These are phyloP conservation scores for Tulasnella sp. DNA, from an alignment of 768 basidiomycete genomes.

Conservation along the genomic window DNA sequence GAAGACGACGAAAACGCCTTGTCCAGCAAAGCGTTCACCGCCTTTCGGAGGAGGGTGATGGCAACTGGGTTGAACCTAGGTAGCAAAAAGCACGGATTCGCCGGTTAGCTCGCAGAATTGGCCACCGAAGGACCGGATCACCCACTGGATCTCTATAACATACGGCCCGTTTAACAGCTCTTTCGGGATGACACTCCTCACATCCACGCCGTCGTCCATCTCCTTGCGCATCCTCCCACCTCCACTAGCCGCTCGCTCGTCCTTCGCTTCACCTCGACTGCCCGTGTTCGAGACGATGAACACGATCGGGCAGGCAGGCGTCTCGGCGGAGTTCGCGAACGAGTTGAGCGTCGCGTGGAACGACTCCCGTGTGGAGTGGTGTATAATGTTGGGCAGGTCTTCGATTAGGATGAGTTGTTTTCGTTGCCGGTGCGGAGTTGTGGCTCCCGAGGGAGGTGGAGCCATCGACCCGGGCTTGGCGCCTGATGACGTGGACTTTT, in stretches of 20 bases:
- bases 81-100: background rate
- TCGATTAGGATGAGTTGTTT: conserved; percentile 75
- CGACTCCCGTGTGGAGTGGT: conserved; percentile 58
- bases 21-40: conserved; percentile 59
- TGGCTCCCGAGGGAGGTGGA: conserved; percentile 21
- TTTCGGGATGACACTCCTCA: conserved; percentile 66
- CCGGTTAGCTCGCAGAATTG: background rate
- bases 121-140: conserved; percentile 29
- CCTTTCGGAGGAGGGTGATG: conserved; percentile 74
- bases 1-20: conserved; percentile 41
- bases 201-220: conserved; percentile 56
- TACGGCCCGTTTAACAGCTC: conserved; percentile 67
- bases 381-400: conserved; percentile 87
- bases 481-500: conserved; percentile 25
- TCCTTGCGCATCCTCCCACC: conserved; percentile 43
- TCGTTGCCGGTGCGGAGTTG: conserved; percentile 11
- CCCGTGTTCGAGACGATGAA: conserved; percentile 82
- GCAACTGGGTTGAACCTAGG: conserved; percentile 90
- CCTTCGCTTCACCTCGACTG: conserved; percentile 59
- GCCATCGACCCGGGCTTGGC: conserved; percentile 11
- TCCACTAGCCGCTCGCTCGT: conserved; percentile 42
- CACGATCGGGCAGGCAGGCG: conserved; percentile 58
- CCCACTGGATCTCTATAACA: conserved; percentile 76
- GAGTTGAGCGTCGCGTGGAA: conserved; percentile 69
- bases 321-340: conserved; percentile 45